A percentile compares a stretch with the other conserved stretches of the same genome.
Conservation (phyloP, 192 early-diverging fungal species). For the Gorgonomyces haynaldii region DNA sequence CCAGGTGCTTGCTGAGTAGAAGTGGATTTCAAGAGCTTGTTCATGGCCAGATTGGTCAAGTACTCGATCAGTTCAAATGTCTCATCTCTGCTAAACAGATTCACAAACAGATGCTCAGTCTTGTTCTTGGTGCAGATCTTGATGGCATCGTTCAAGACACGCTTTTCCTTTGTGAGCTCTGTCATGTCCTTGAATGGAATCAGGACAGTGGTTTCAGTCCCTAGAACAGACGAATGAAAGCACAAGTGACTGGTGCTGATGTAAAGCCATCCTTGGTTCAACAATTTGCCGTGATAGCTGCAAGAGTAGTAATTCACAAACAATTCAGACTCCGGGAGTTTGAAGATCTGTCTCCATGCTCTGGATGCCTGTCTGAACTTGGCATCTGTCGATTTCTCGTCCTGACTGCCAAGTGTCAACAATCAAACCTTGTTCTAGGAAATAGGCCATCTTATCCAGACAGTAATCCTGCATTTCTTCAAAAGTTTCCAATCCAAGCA, state of each 20-base stretch:
- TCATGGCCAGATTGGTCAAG: conserved; percentile 77
- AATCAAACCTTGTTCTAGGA: conserved; percentile 52
- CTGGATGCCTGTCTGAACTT: conserved; percentile 78
- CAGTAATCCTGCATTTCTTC: conserved; percentile 79
- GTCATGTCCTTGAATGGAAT: conserved; percentile 88
- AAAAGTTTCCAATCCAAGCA: conserved; percentile 60
- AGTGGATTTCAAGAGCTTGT: conserved; percentile 73
- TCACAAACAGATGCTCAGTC: conserved; percentile 73
- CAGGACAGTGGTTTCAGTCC: conserved; percentile 81
- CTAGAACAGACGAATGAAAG: conserved; percentile 92
- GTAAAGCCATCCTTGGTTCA: conserved; percentile 97
- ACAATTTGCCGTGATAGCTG: conserved; percentile 66
- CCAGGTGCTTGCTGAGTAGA: conserved; percentile 54
- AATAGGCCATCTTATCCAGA: conserved; percentile 76
- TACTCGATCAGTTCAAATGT: conserved; percentile 91
- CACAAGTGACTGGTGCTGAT: conserved; percentile 83
- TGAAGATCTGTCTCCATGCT: conserved; percentile 81
- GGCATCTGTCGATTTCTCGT: conserved; percentile 73
- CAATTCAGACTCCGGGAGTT: conserved; percentile 64
- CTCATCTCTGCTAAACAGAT: conserved; percentile 94
- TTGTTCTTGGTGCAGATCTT: conserved; percentile 72
- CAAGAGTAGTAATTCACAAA: conserved; percentile 92
- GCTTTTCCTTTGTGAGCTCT: conserved; percentile 74
- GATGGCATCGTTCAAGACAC: conserved; percentile 78
- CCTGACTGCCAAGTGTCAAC: conserved; percentile 33